Base-by-base conservation (phyloP, 768 basidiomycete genomes). In the Boletus fagicola region DNA sequence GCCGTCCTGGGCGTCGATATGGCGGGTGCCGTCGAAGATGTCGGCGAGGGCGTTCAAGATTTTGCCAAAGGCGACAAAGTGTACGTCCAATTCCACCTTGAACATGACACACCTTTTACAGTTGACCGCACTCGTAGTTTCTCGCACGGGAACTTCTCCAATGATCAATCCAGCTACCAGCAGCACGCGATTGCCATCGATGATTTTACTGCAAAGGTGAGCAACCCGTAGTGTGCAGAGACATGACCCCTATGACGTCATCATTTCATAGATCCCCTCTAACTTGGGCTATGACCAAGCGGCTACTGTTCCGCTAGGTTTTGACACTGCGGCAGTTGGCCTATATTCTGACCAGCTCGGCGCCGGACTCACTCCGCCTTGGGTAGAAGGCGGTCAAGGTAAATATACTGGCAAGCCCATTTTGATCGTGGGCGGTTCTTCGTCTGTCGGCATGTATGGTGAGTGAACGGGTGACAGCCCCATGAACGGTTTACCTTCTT, bases 361-460 rank as follows among this genome's bases (percentile, higher is more conserved):
- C 8, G 66, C 75, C 1, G 75, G 72, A 15, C 66, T 83, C 12
- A 64, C 63, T 10, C 67, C 76, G 2, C 76, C 80, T 5, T 70
- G 77, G 63, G 66, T 55, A 3, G 49, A 67, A 6, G 67, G 62
- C 0, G 73, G 72, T 22, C 59, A 58, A 39, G 76, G 69, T 1
- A 76, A 72, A 44, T 80, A 80, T 56, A 55, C 68, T 1, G 76
- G 68, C 0, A 72, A 71, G 10, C 75, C 81, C 1, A 74, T 82
- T 18, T 59, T 83, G 48, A 72, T 83, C 54, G 61, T 80, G 31
- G 82, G 81, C n/a, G 81, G 81, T 5, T 66, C 78, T 6, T 74
- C 74, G 12, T 78, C 77, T 20, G 79, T 81, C 0, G 81, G 81
- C n/a, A 76, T 75, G 68, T 77, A 69, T 46, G 72, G 80, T 78